A percentile compares a stretch with the other conserved stretches of the same genome.
These are phyloP conservation scores for Ceratocystis cacaofunesta DNA, from an alignment of 2,329 filamentous ascomycete genomes.

Conservation along the genomic window DNA sequence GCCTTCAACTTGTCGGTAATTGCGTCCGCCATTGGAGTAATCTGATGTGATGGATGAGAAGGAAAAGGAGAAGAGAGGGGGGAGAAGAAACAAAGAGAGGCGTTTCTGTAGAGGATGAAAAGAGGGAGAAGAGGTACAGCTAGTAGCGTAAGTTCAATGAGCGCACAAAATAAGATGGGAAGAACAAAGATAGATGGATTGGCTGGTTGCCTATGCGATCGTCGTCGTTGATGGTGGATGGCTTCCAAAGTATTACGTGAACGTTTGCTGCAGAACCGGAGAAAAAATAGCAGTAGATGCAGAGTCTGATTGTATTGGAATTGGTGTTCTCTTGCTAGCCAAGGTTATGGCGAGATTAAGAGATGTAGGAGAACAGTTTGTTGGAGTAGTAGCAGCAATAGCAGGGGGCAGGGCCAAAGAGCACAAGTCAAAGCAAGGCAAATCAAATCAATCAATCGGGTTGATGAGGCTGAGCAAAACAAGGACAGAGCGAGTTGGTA, in stretches of 20 bases:
- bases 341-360: background rate
- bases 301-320: background rate
- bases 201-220: background rate
- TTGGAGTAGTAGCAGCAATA: background rate
- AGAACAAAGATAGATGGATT: background rate
- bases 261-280: background rate
- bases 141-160: background rate
- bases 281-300: background rate
- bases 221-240: background rate
- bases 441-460: background rate
- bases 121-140: background rate
- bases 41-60: constrained; percentile 18
- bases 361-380: background rate
- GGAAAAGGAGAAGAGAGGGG: background rate
- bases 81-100: background rate
- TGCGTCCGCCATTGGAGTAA: constrained; percentile 30
- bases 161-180: background rate
- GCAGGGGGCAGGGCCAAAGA: background rate
- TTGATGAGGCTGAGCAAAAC: background rate
- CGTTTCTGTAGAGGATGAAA: constrained; percentile 1
- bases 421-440: background rate
- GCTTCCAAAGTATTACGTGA: background rate
- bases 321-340: background rate
- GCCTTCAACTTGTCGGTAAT: constrained; percentile 32
- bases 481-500: background rate